phyloP scores from a whole-genome alignment of 177 flowering plant species.

The Telopea speciosissima region DNA sequence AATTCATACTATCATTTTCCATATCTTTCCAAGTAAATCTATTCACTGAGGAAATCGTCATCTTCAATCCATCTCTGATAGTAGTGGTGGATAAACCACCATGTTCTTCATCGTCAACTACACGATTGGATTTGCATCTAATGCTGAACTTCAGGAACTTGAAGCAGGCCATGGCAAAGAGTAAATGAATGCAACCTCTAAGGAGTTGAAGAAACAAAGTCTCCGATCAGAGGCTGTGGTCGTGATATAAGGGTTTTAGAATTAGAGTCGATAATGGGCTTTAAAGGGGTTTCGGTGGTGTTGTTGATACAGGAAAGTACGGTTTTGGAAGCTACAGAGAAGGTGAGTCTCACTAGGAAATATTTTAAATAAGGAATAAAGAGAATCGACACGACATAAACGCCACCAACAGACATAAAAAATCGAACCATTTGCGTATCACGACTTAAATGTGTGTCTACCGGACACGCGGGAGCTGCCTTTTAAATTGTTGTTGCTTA shows the following conservation, averaged over 20 bases:
- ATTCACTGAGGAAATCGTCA: slow-evolving; percentile 11
- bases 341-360: background rate
- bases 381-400: slow-evolving; percentile 2
- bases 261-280: background rate
- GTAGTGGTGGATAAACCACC: background rate
- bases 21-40: slow-evolving; percentile 55
- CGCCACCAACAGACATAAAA: slow-evolving; percentile 11
- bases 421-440: no score
- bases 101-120: slow-evolving; percentile 11
- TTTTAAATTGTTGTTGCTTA: no score
- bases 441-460: no score
- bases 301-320: background rate
- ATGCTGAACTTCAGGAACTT: slow-evolving; percentile 15
- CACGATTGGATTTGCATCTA: slow-evolving; percentile 12
- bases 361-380: no score
- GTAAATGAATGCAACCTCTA: background rate
- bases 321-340: slow-evolving; percentile 14
- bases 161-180: no score
- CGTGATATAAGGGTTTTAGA: no score
- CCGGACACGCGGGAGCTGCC: no score
- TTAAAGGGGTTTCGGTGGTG: slow-evolving; percentile 5
- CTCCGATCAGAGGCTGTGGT: no score
- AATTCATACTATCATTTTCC: slow-evolving; percentile 30
- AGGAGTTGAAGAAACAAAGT: slow-evolving; percentile 8
- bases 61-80: background rate